Percentiles rank a stretch among this genome's conserved stretches.
Conservation (phyloP, 257 asterid species). For the Prunella vulgaris region DNA sequence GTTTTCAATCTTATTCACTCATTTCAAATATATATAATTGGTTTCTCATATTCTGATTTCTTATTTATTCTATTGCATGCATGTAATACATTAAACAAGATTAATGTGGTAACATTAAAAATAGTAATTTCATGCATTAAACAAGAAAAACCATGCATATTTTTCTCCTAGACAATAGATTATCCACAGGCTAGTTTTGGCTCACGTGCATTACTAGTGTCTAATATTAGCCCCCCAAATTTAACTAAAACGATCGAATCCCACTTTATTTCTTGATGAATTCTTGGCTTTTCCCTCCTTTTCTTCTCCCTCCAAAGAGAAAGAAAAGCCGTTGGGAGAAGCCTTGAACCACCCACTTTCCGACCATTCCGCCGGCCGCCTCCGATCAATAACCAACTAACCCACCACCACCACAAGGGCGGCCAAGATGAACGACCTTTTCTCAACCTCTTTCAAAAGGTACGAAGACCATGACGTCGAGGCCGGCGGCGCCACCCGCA, state of each 20-base stretch:
- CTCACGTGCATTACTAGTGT: conserved; percentile 14
- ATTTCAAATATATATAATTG: no score
- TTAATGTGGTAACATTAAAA: neutral
- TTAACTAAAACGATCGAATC: conserved; percentile 16
- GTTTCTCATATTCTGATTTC: neutral
- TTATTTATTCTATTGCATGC: neutral
- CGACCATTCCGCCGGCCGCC: conserved; percentile 8
- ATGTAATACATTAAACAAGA: neutral
- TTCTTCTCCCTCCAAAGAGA: conserved; percentile 49
- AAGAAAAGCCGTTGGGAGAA: conserved; percentile 32
- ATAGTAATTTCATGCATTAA: neutral
- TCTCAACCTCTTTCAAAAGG: conserved; percentile 45
- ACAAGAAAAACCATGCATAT: conserved; percentile 4
- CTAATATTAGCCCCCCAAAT: conserved; percentile 24
- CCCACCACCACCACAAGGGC: neutral
- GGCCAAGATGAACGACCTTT: conserved; percentile 54
- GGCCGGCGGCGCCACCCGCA: conserved; percentile 35
- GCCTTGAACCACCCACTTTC: conserved; percentile 8
- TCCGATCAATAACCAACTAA: neutral
- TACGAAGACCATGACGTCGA: conserved; percentile 43
- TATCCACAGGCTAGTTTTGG: conserved; percentile 13
- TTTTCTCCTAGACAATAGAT: conserved; percentile 23
- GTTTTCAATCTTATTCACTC: no score
- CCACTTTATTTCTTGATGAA: conserved; percentile 23
- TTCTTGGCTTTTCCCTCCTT: conserved; percentile 37